These are phyloP conservation scores for Neopestalotiopsis sp. DNA, from an alignment of 2,329 filamentous ascomycete species.

Conservation along the genomic window DNA sequence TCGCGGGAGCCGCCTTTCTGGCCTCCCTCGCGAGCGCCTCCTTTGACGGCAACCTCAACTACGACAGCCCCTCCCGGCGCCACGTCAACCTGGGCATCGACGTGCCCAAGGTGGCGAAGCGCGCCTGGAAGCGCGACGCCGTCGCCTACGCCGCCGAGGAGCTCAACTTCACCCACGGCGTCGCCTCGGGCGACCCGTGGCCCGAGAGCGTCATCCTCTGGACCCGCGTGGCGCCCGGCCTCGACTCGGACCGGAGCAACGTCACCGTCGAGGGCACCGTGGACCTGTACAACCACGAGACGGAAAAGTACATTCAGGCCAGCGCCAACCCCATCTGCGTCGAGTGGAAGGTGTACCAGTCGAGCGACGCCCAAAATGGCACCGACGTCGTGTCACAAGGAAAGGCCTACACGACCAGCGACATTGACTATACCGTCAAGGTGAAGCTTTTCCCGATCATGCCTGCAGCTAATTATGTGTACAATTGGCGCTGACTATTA, in stretches of 20 bases:
- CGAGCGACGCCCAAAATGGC: constrained; percentile 26
- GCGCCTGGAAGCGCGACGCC: constrained; percentile 50
- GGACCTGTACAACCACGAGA: constrained; percentile 52
- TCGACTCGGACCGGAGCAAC: constrained; percentile 51
- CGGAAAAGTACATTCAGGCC: constrained; percentile 48
- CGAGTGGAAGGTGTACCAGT: constrained; percentile 23
- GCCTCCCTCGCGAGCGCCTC: constrained; percentile 18
- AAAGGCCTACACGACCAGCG: constrained; percentile 70
- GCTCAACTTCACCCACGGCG: constrained; percentile 69
- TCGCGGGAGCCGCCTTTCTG: background rate
- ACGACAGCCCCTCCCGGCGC: constrained; percentile 67
- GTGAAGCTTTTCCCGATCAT: constrained; percentile 39
- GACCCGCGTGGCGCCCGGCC: constrained; percentile 51
- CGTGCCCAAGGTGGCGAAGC: constrained; percentile 64
- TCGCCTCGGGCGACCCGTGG: constrained; percentile 54
- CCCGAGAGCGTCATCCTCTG: constrained; percentile 64
- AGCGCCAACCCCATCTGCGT: constrained; percentile 64
- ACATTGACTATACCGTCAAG: constrained; percentile 79
- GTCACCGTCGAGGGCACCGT: constrained; percentile 47
- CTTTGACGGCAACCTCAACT: constrained; percentile 64
- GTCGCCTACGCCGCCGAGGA: constrained; percentile 46
- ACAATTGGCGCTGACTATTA: background rate
- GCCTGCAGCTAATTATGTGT: background rate
- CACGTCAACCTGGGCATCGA: constrained; percentile 68
- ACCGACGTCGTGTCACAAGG: constrained; percentile 57